These are phyloP conservation scores for Poa pratensis DNA, from an alignment of 176 grass and related monocot species.

Conservation along the genomic window DNA sequence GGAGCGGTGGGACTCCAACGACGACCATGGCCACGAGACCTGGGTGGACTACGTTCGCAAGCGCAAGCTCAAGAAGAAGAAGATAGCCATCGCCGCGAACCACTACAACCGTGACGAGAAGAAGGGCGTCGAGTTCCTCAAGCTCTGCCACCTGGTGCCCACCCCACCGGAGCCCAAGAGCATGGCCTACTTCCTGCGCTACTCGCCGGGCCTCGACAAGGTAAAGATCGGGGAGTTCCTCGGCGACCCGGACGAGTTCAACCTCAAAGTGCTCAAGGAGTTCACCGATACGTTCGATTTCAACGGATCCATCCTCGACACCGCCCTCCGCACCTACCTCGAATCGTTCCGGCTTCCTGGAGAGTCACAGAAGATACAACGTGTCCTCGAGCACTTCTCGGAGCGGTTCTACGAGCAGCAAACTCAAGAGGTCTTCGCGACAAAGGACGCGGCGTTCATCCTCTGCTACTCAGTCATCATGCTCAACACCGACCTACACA, in stretches of 20 bases:
- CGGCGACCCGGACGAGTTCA: slow-evolving; percentile 80
- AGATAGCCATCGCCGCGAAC: slow-evolving; percentile 80
- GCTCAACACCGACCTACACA: slow-evolving; percentile 98
- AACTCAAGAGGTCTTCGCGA: slow-evolving; percentile 63
- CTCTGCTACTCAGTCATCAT: slow-evolving; percentile 96
- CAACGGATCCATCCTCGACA: slow-evolving; percentile 71
- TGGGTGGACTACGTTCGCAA: slow-evolving; percentile 87
- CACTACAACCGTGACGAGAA: slow-evolving; percentile 96
- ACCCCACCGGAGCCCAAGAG: slow-evolving; percentile 67
- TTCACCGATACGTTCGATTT: slow-evolving; percentile 88
- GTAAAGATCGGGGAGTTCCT: slow-evolving; percentile 84
- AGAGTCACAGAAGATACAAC: slow-evolving; percentile 97
- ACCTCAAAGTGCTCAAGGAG: slow-evolving; percentile 76
- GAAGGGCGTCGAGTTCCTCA: slow-evolving; percentile 86
- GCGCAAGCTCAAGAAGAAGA: slow-evolving; percentile 84
- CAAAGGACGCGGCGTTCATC: slow-evolving; percentile 84
- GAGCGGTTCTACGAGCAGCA: slow-evolving; percentile 88
- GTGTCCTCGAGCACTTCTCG: slow-evolving; percentile 83
- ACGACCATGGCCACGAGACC: slow-evolving; percentile 40
- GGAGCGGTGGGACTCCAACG: slow-evolving; percentile 49
- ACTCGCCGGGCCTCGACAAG: slow-evolving; percentile 80
- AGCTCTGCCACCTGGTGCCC: slow-evolving; percentile 69
- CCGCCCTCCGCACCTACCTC: slow-evolving; percentile 75
- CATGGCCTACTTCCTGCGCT: slow-evolving; percentile 88
- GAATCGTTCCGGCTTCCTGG: slow-evolving; percentile 87